Base-by-base conservation (phyloP, 768 basidiomycete species). In the Collybia nuda region DNA sequence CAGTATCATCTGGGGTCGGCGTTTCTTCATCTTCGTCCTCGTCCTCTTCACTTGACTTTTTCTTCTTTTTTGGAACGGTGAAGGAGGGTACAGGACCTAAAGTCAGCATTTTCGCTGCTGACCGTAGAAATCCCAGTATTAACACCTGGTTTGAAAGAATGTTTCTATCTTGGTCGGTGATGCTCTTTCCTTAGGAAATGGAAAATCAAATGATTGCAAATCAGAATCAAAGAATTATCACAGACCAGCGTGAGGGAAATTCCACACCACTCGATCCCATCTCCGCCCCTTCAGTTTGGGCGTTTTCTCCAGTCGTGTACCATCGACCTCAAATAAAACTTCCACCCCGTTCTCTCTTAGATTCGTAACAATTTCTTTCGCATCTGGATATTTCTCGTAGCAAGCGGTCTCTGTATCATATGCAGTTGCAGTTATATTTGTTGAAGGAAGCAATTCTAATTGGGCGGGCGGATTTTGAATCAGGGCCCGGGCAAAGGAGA, bases 221-320 rank as follows among this genome's bases (percentile, higher is more conserved):
- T 2, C 12, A 47, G 7, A 47, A 36, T 52, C 50, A 43, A 17
- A 24, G 26, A 5, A 52, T 19, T 17, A 47, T 41, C 11, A 61
- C 82, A 56, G 60, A 91, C 95, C 95, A 60, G 89, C 88, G 71
- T 98, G 96, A 51, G 96, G 96, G 64, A 98, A 98, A 65, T 98
- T 97, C 86, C 93, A 98, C 6, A 91, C 82, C 50, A 98, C 79
- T 53, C 80, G 81, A 67, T 93, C 87, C 80, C 88, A 89, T 48
- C 69, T 78, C 54, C 73, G 70, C 36, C 80, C 81, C 54, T 83
- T 88, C 40, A 95, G 66, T 5, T 66, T 62, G 5, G 77, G 51
- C 35, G 72, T 67, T 53, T 77, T 87, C 47, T 86, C 86, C 28
- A 98, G 67, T 49, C 73, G 78, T 6, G 86, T 88, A n/a, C 86